Percentiles rank a stretch among this genome's conserved stretches.
phyloP scores from a whole-genome alignment of 371 early-diverging fungal genomes.

The Circinella umbellata region DNA sequence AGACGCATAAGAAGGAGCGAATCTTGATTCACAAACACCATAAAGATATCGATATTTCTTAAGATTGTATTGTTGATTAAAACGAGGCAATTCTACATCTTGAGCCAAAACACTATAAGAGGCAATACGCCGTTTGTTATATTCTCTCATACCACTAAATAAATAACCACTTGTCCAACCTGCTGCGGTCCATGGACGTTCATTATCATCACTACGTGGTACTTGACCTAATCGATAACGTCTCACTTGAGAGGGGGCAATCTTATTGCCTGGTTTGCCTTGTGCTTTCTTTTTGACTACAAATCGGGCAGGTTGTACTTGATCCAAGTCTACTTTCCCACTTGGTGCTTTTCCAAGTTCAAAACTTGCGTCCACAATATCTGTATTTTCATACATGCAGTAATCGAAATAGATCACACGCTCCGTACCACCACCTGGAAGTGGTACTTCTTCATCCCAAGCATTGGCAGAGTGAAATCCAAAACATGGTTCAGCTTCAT shows the following conservation, averaged over 20 bases:
- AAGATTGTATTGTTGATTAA: slow-evolving; percentile 55
- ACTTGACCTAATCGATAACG: slow-evolving; percentile 48
- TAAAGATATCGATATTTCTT: slow-evolving; percentile 59
- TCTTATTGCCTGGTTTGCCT: slow-evolving; percentile 39
- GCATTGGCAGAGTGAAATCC: slow-evolving; percentile 68
- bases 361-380: slow-evolving; percentile 55
- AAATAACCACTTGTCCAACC: slow-evolving; percentile 20
- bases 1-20: slow-evolving; percentile 51
- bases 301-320: slow-evolving; percentile 45
- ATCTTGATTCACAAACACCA: slow-evolving; percentile 56
- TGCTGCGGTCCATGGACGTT: slow-evolving; percentile 11
- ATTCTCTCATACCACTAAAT: slow-evolving; percentile 23
- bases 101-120: slow-evolving; percentile 45
- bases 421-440: slow-evolving; percentile 42
- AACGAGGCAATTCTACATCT: slow-evolving; percentile 65
- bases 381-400: slow-evolving; percentile 54
- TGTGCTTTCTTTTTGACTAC: slow-evolving; percentile 43
- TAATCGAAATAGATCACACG: slow-evolving; percentile 51
- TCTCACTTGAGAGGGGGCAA: slow-evolving; percentile 49
- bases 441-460: slow-evolving; percentile 53
- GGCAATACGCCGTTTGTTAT: slow-evolving; percentile 47
- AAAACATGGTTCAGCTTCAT: slow-evolving; percentile 64
- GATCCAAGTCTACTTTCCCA: slow-evolving; percentile 21
- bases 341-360: slow-evolving; percentile 47
- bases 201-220: slow-evolving; percentile 22